These are phyloP conservation scores for Huntiella savannae DNA, from an alignment of 2,329 filamentous ascomycete genomes.

Conservation along the genomic window DNA sequence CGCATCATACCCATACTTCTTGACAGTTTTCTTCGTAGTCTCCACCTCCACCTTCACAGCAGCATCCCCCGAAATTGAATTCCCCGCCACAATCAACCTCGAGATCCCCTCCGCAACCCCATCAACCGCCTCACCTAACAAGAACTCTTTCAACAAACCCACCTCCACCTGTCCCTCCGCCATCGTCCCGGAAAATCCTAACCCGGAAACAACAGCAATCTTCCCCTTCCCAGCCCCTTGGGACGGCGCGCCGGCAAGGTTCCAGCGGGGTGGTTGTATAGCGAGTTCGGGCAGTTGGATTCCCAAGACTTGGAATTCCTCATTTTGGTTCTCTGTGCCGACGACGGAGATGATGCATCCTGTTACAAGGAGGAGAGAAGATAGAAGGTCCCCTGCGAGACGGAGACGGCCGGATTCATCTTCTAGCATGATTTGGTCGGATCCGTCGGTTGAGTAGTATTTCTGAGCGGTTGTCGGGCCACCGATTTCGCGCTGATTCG, in stretches of 20 bases:
- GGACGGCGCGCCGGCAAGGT: slow-evolving; percentile 33
- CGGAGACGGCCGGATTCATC: slow-evolving; percentile 83
- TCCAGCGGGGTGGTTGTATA: slow-evolving; percentile 65
- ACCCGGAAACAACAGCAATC: slow-evolving; percentile 63
- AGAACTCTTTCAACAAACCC: slow-evolving; percentile 65
- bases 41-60: slow-evolving; percentile 21
- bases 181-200: slow-evolving; percentile 61
- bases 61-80: slow-evolving; percentile 54
- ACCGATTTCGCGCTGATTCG: slow-evolving; percentile 60
- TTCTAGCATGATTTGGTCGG: slow-evolving; percentile 67
- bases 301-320: slow-evolving; percentile 83
- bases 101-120: slow-evolving; percentile 47
- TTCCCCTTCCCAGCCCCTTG: background rate
- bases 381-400: slow-evolving; percentile 52
- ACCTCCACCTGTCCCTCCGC: slow-evolving; percentile 54
- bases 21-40: slow-evolving; percentile 23
- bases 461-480: slow-evolving; percentile 60
- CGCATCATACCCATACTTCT: slow-evolving; percentile 90
- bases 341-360: slow-evolving; percentile 88
- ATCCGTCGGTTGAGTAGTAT: slow-evolving; percentile 45
- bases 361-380: slow-evolving; percentile 58
- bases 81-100: slow-evolving; percentile 76
- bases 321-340: slow-evolving; percentile 80
- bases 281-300: slow-evolving; percentile 75
- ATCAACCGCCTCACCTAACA: slow-evolving; percentile 63